phyloP scores from a whole-genome alignment of 2,329 filamentous ascomycete species.

The Colletotrichum endophyticum region DNA sequence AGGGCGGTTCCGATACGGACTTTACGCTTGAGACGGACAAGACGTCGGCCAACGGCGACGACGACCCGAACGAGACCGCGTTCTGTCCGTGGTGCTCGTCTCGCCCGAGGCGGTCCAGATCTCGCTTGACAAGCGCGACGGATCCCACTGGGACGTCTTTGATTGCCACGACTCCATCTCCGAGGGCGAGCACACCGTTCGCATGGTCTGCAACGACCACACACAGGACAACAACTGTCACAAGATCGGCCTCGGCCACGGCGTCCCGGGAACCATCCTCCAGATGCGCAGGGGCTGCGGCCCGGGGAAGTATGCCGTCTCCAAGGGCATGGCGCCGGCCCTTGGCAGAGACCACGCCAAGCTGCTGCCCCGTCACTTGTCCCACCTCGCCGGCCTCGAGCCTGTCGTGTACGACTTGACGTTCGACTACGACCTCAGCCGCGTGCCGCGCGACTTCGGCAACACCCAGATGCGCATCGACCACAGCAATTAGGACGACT shows the following conservation, averaged over 20 bases:
- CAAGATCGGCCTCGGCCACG: neutral
- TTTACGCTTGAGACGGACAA: slow-evolving; percentile 33
- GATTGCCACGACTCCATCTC: slow-evolving; percentile 33
- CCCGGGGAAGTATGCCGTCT: slow-evolving; percentile 4
- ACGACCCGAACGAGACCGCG: slow-evolving; percentile 31
- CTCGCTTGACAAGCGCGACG: slow-evolving; percentile 44
- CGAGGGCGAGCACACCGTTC: neutral
- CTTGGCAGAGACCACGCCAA: neutral
- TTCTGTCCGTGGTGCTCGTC: slow-evolving; percentile 38
- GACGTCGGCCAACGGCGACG: slow-evolving; percentile 24
- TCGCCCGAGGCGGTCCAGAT: slow-evolving; percentile 35
- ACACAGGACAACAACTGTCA: neutral
- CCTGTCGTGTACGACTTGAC: slow-evolving; percentile 1
- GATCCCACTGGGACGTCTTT: slow-evolving; percentile 48
- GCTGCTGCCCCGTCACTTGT: neutral
- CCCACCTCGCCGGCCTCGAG: neutral
- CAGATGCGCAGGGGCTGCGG: neutral
- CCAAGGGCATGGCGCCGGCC: neutral
- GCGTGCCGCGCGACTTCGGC: slow-evolving; percentile 33
- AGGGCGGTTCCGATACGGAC: slow-evolving; percentile 31
- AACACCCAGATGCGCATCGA: slow-evolving; percentile 43
- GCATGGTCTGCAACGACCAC: slow-evolving; percentile 1
- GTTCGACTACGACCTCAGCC: slow-evolving; percentile 40
- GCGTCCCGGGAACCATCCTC: slow-evolving; percentile 8
- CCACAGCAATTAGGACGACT: slow-evolving; percentile 38